A percentile compares a stretch with the other conserved stretches of the same genome.
phyloP scores from a whole-genome alignment of 1,139 yeast genomes.

The Yamadazyma diddensiae region DNA sequence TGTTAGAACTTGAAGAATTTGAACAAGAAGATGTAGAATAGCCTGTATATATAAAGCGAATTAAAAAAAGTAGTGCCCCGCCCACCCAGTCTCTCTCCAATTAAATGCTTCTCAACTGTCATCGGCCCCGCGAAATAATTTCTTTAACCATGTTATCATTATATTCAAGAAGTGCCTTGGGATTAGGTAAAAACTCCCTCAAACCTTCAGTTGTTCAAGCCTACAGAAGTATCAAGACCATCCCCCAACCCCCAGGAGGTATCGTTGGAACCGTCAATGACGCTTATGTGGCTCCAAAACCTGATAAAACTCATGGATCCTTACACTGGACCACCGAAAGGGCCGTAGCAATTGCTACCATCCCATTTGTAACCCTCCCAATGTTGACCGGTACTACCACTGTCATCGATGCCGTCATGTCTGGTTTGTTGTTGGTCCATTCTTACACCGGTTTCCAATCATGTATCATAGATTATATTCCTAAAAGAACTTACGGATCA shows the following conservation, averaged over 20 bases:
- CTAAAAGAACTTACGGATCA: constrained; percentile 74
- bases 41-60: constrained; percentile 4
- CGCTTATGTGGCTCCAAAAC: constrained; percentile 62
- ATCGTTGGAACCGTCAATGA: constrained; percentile 80
- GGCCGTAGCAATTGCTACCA: constrained; percentile 57
- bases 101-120: constrained; percentile 10
- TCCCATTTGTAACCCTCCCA: constrained; percentile 77
- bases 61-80: background rate
- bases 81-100: constrained; percentile 7
- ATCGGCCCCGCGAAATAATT: constrained; percentile 9
- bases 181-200: constrained; percentile 6
- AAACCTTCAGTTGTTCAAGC: background rate
- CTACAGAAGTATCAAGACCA: constrained; percentile 31
- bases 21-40: constrained; percentile 43
- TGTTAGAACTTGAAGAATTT: constrained; percentile 41
- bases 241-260: constrained; percentile 66
- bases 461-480: constrained; percentile 88
- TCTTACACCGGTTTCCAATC: constrained; percentile 79
- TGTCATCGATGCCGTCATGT: constrained; percentile 64
- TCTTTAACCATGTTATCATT: constrained; percentile 6
- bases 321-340: constrained; percentile 90
- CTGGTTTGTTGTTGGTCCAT: constrained; percentile 66
- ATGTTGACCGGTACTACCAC: constrained; percentile 70
- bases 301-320: constrained; percentile 70
- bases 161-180: constrained; percentile 11